A percentile compares a stretch with the other conserved stretches of the same genome.
Conservation (phyloP, 1,284 basidiomycete genomes). For the Tilletia indica region DNA sequence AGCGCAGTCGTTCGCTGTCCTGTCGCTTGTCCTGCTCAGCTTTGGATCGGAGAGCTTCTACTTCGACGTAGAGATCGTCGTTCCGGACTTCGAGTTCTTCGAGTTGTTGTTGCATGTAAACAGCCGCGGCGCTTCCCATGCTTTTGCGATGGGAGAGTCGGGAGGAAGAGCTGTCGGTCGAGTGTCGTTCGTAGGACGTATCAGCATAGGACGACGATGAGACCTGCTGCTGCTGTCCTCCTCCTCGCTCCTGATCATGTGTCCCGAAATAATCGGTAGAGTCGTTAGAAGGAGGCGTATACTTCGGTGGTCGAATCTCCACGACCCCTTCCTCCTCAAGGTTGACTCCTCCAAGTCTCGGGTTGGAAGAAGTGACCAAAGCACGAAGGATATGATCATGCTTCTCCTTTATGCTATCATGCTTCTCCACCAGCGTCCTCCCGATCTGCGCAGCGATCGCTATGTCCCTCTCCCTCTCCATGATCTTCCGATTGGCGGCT, state of each 20-base stretch:
- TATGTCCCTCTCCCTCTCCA: conserved; percentile 43
- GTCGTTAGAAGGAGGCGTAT: conserved; percentile 5
- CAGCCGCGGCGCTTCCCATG: neutral
- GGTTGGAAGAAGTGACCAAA: neutral
- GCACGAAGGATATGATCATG: conserved; percentile 35
- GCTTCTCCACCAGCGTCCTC: conserved; percentile 48
- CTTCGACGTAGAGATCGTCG: conserved; percentile 41
- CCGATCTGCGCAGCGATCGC: conserved; percentile 47
- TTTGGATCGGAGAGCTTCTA: conserved; percentile 43
- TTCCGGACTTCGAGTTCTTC: conserved; percentile 41
- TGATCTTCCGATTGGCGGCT: conserved; percentile 42
- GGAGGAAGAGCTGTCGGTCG: conserved; percentile 22
- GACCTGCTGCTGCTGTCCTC: conserved; percentile 17
- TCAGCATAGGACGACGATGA: conserved; percentile 16
- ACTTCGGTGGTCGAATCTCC: neutral
- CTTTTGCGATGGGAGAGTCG: conserved; percentile 1
- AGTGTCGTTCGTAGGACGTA: neutral
- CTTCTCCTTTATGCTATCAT: conserved; percentile 33
- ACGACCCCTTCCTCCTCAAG: conserved; percentile 1
- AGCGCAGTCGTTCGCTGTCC: conserved; percentile 36
- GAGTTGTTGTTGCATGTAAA: conserved; percentile 34
- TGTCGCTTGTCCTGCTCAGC: conserved; percentile 37
- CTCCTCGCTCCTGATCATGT: conserved; percentile 22
- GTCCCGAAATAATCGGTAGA: conserved; percentile 28
- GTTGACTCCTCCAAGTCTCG: no score